Percentiles rank a stretch among this genome's conserved stretches.
These are phyloP conservation scores for Blastobotrys elegans DNA, from an alignment of 1,139 yeast species.

Conservation along the genomic window DNA sequence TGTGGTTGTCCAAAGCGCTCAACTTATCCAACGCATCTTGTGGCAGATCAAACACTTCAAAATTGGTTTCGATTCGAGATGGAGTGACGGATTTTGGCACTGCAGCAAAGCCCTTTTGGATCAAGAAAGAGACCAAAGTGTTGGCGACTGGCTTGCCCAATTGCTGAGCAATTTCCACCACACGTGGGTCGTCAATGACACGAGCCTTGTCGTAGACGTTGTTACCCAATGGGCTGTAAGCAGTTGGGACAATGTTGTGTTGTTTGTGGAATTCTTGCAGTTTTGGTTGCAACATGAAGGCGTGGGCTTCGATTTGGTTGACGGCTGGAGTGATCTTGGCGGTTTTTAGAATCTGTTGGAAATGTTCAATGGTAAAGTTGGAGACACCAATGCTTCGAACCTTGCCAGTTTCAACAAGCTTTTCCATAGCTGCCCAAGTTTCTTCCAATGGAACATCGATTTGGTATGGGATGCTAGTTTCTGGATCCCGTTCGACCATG, in stretches of 20 bases:
- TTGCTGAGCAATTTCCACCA: slow-evolving; percentile 39
- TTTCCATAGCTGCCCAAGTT: slow-evolving; percentile 44
- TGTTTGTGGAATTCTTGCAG: slow-evolving; percentile 58
- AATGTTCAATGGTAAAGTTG: slow-evolving; percentile 67
- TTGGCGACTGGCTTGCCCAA: slow-evolving; percentile 41
- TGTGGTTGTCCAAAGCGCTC: slow-evolving; percentile 62
- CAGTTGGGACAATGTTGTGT: slow-evolving; percentile 63
- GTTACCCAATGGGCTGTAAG: slow-evolving; percentile 83
- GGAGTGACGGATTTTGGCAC: slow-evolving; percentile 62
- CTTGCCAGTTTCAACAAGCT: slow-evolving; percentile 48
- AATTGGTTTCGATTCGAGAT: slow-evolving; percentile 44
- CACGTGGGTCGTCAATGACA: slow-evolving; percentile 55
- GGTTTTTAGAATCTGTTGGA: slow-evolving; percentile 66
- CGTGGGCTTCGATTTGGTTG: slow-evolving; percentile 86
- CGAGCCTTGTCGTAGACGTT: slow-evolving; percentile 58
- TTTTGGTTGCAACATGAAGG: slow-evolving; percentile 72
- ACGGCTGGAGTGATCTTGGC: slow-evolving; percentile 71
- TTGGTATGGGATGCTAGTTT: slow-evolving; percentile 33
- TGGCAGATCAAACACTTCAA: slow-evolving; percentile 47
- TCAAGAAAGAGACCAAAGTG: slow-evolving; percentile 42
- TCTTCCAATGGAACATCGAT: slow-evolving; percentile 51
- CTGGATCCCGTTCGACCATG: slow-evolving; percentile 34
- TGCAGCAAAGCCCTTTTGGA: slow-evolving; percentile 47
- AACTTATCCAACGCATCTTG: slow-evolving; percentile 43
- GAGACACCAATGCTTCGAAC: slow-evolving; percentile 76